Conservation (phyloP, 2,329 filamentous ascomycete genomes). For the Cucurbitaria berberidis region DNA sequence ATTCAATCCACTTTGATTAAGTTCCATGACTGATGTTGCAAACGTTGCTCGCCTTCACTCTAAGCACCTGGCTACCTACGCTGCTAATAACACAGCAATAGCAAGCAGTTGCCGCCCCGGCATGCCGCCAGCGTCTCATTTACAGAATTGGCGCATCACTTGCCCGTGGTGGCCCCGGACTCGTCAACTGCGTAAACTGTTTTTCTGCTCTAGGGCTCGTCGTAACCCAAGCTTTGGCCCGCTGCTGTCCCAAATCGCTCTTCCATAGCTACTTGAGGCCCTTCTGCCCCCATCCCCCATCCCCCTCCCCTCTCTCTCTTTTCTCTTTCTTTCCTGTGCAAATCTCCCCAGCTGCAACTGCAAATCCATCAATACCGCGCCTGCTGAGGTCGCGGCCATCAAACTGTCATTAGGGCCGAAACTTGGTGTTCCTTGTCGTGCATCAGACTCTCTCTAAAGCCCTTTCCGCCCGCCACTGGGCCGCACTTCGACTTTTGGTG, state of each 20-base stretch:
- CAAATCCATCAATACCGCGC: conserved; percentile 35
- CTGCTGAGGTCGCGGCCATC: conserved; percentile 36
- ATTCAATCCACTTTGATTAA: too few relatives aligned
- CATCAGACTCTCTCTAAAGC: conserved; percentile 25
- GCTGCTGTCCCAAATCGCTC: conserved; percentile 42
- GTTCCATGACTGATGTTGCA: too few relatives aligned
- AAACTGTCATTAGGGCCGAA: conserved; percentile 27
- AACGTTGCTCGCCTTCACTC: too few relatives aligned
- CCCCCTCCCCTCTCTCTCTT: conserved; percentile 29
- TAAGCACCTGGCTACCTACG: too few relatives aligned
- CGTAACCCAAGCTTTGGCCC: conserved; percentile 45
- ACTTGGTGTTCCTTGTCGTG: conserved; percentile 40
- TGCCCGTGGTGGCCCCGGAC: conserved; percentile 9
- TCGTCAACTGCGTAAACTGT: conserved; percentile 37
- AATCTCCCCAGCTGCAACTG: conserved; percentile 16
- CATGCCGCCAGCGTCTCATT: conserved; percentile 16
- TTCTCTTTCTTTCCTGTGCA: conserved; percentile 31
- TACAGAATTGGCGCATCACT: conserved; percentile 7
- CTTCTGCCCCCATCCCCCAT: conserved; percentile 22
- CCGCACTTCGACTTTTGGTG: conserved; percentile 41
- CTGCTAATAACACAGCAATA: too few relatives aligned
- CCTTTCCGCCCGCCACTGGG: conserved; percentile 23
- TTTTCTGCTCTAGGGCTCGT: conserved; percentile 38
- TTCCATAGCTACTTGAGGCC: conserved; percentile 40
- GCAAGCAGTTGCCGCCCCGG: too few relatives aligned